Base-by-base conservation (phyloP, 164 flowering plant genomes). In the Chimonanthus praecox region DNA sequence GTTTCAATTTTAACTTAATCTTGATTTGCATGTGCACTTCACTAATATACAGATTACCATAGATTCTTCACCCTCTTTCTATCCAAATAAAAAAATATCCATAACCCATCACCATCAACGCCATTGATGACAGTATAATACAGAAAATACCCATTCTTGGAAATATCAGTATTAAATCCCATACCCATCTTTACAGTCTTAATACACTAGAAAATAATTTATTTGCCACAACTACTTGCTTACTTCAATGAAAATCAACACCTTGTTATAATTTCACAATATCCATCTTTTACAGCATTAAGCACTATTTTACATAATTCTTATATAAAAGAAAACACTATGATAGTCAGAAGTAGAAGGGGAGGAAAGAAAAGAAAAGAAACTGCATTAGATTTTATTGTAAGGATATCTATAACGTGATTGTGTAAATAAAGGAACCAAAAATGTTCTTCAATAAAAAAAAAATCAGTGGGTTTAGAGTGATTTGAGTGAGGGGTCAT, bases 1-100 rank as follows among this genome's bases (percentile, higher is more conserved):
- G 60, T 54, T 54, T 54, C 16, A n/a, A 3, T 54, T 54, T 54
- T 10, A 54, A 21, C 33, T 47, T 62, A 49, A 72, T 58, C 78
- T 72, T 79, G 48, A 46, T 77, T 54, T 74, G 73, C 90, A 87
- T 83, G 87, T 68, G 87, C 84, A 62, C 66, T 75, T 79, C 84
- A 79, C 83, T 79, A n/a, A 76, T 49, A 47, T 4, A 47, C 1
- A 60, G 6, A 33, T 21, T 50, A 54, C 3, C 47, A 13, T 9
- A 33, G 21, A 9, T 44, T 4, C 49, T 44, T 67, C 69, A 47
- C 64, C 51, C 76, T 44, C 77, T 66, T 47, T 21, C 64, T 68
- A 66, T 74, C 68, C 46, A 68, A 72, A 72, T 4, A 47, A 66
- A 71, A 71, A 78, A 78, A 76, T 67, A 75, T 70, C 48, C 67